Base-by-base conservation (phyloP, 2,329 filamentous ascomycete genomes). In the Fusarium continuum region DNA sequence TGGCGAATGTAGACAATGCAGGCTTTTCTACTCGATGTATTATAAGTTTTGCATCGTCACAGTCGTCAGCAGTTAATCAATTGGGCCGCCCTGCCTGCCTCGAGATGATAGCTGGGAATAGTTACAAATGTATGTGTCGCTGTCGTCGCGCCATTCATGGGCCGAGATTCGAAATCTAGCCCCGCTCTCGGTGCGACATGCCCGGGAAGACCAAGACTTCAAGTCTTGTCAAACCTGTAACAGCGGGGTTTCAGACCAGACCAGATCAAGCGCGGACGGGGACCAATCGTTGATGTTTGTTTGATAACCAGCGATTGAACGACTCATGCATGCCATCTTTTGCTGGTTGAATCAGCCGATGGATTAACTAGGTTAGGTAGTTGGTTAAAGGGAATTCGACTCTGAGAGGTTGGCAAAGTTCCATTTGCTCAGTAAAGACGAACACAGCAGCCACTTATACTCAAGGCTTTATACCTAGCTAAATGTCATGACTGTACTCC, bases 221-320 rank as follows among this genome's bases (percentile, higher is more conserved):
- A 59, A 54, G 67, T 55, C 62, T 47, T 59, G 56, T 61, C 53
- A 51, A 57, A 70, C 68, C 68, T 70, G 68, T 67, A 70, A 70
- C 68, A 69, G 49, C 48, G 65, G 61, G 68, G 65, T 67, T 64
- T 62, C 63, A 65, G 58, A 68, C 47, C 28, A 41, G 41, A 31
- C 26, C 28, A 41, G 41, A 31, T 22, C 41, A 51, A 63, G 58
- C 41, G 48, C 29, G 22, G 38, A 17, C n/a, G 14, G 40, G 14
- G 32, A 11, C 64, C 55, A 64, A 67, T 67, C 63, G 52, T 23
- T 32, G 22, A 4, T 31, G 34, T 13, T 32, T 17, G 25, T 50
- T n/a, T 55, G 39, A 16, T 54, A 28, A 25, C 22, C 7, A 35
- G 23, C 14, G 29, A 43, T 31, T 35, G 38, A 34, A 58, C 19